These are phyloP conservation scores for Terfezia boudieri DNA, from an alignment of 495 filamentous ascomycete species.

Conservation along the genomic window DNA sequence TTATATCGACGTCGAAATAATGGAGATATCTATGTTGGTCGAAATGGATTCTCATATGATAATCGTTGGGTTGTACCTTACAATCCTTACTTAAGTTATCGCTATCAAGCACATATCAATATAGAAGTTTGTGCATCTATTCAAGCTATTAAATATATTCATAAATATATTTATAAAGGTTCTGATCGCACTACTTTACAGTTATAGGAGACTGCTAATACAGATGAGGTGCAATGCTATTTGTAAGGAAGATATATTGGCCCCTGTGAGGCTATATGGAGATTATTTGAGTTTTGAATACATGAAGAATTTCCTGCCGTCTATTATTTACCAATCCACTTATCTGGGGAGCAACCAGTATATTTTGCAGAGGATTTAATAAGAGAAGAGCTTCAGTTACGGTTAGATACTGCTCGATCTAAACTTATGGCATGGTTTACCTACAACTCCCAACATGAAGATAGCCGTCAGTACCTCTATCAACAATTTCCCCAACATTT, in stretches of 20 bases:
- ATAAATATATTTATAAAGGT: constrained; percentile 12
- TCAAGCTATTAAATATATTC: neutral
- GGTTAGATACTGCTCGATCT: neutral
- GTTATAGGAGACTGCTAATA: neutral
- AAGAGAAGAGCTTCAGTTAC: neutral
- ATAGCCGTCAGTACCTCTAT: constrained; percentile 3
- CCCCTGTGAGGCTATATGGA: constrained; percentile 1
- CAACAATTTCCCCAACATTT: constrained; percentile 3
- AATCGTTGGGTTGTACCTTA: constrained; percentile 3
- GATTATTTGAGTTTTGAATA: constrained; percentile 6
- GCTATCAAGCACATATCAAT: neutral
- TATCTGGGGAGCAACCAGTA: constrained; percentile 1
- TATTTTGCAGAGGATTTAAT: constrained; percentile 3
- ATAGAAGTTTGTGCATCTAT: too few species aligned
- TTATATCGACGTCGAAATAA: neutral
- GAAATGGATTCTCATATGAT: neutral
- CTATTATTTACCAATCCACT: constrained; percentile 1
- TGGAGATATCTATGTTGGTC: neutral
- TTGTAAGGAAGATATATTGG: constrained; percentile 4
- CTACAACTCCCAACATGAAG: constrained; percentile 2
- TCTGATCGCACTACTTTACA: neutral
- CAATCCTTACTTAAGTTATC: constrained; percentile 4
- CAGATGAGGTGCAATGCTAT: constrained; percentile 5
- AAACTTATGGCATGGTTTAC: constrained; percentile 8
- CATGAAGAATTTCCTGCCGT: constrained; percentile 5